Evolutionary conservation across 2,329 filamentous ascomycete species (phyloP), one percentile per base, ranked within the genome.

Genomic region (Chaetothyriales sp.): DNA sequence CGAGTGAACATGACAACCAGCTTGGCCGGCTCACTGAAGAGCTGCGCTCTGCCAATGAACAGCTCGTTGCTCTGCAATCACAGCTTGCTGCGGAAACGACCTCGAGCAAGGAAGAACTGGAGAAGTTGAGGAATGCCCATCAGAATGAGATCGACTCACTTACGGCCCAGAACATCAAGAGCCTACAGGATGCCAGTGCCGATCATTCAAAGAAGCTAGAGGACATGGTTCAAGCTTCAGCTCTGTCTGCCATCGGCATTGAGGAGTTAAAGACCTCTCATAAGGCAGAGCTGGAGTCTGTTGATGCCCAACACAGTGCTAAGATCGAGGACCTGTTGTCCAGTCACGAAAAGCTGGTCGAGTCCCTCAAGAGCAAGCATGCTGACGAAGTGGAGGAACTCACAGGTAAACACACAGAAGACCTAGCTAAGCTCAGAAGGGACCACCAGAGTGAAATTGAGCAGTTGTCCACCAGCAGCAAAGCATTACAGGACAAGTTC

Each of bases 401-500:
- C 49, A 67, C 66, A 12, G 62, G 63, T 18, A 64, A 63, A 36
- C 65, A 67, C 52, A 67, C 70, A 46, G 68, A 71, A 45, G 72
- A 74, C 47, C 68, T 75, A 53, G 65, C 70, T 49, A 70, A 68
- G 58, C 60, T 68, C 44, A 55, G 22, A 22, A 43, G 12, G 39
- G 26, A 15, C 25, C 47, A 43, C 18, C 36, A 49, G 22, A 22
- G 6, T 22, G 42, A 44, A 32, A 18, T 44, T 45, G 22, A 22
- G 32, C 32, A 39, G 10, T 39, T 39, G 12, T 39, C 32, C 10
- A 39, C 10, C 32, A 15, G 32, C 32, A 39, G 9, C 32, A 39
- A 10, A 15, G 32, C 9, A 15, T 39, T 39, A 12, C 32, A 39
- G 32, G 32, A 39, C 32, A 39, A 39, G 32, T 39, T 39, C 32